These are phyloP conservation scores for Cladosporium sp. DNA, from an alignment of 2,329 filamentous ascomycete species.

Conservation along the genomic window DNA sequence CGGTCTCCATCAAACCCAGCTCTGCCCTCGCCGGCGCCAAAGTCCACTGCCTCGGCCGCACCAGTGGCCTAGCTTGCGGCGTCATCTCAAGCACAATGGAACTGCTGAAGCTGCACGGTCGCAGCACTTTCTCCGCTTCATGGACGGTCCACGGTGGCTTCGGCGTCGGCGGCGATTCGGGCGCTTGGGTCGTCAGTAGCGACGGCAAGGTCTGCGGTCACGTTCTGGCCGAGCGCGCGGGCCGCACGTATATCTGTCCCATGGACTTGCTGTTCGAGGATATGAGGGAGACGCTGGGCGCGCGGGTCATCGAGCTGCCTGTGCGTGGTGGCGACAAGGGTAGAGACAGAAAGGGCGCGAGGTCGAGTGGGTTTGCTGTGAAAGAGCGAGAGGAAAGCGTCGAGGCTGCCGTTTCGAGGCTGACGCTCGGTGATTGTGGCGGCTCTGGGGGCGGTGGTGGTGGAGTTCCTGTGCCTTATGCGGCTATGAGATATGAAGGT, in stretches of 20 bases:
- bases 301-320: constrained; percentile 66
- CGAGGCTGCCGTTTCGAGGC: neutral
- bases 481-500: neutral
- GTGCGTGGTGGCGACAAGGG: neutral
- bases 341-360: neutral
- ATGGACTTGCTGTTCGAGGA: constrained; percentile 89
- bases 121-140: constrained; percentile 71
- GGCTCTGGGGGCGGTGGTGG: neutral
- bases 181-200: constrained; percentile 87
- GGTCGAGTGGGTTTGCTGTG: neutral
- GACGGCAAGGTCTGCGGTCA: constrained; percentile 80
- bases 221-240: constrained; percentile 71
- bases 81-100: constrained; percentile 73
- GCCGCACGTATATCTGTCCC: constrained; percentile 85
- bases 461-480: neutral
- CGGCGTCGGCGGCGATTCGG: constrained; percentile 78
- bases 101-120: constrained; percentile 82
- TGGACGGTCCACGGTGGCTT: constrained; percentile 60
- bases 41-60: constrained; percentile 86
- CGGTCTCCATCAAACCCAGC: constrained; percentile 52
- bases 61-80: constrained; percentile 76
- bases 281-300: constrained; percentile 73
- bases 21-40: constrained; percentile 67
- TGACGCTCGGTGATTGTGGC: neutral
- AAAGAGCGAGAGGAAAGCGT: neutral